Percentiles rank a stretch among this genome's conserved stretches.
These are phyloP conservation scores for Lichina pygmaea DNA, from an alignment of 495 filamentous ascomycete species.

Conservation along the genomic window DNA sequence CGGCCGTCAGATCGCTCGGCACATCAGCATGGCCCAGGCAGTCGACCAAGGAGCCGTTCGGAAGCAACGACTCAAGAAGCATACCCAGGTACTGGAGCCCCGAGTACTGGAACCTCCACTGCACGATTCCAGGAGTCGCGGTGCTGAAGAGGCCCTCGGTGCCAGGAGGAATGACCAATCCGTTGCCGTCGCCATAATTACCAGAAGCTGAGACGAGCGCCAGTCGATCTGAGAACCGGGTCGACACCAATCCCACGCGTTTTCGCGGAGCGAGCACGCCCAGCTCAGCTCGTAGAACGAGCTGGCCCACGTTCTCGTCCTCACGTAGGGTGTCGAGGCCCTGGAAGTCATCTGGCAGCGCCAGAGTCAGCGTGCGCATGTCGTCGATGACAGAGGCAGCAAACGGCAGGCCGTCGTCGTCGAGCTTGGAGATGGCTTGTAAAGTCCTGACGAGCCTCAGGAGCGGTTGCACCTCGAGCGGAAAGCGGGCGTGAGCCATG, in stretches of 20 bases:
- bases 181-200: conserved; percentile 11
- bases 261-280: conserved; percentile 19
- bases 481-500: conserved; percentile 46
- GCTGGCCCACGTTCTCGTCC: conserved; percentile 54
- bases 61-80: conserved; percentile 25
- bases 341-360: conserved; percentile 31
- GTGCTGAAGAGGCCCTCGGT: conserved; percentile 46
- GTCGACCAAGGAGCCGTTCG: background rate
- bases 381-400: conserved; percentile 29
- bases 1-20: conserved; percentile 24
- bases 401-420: conserved; percentile 21
- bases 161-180: conserved; percentile 27
- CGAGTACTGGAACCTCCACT: conserved; percentile 52
- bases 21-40: conserved; percentile 3
- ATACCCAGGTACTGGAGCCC: conserved; percentile 48
- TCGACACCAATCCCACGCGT: conserved; percentile 1
- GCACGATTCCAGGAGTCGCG: conserved; percentile 32
- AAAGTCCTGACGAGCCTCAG: conserved; percentile 34
- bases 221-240: background rate
- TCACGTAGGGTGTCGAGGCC: conserved; percentile 52
- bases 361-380: conserved; percentile 45
- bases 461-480: conserved; percentile 67
- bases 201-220: background rate
- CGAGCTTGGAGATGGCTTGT: conserved; percentile 15
- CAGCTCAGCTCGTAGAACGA: conserved; percentile 24